Base-by-base conservation (phyloP, 2,329 filamentous ascomycete species). In the Stagonosporopsis vannaccii region DNA sequence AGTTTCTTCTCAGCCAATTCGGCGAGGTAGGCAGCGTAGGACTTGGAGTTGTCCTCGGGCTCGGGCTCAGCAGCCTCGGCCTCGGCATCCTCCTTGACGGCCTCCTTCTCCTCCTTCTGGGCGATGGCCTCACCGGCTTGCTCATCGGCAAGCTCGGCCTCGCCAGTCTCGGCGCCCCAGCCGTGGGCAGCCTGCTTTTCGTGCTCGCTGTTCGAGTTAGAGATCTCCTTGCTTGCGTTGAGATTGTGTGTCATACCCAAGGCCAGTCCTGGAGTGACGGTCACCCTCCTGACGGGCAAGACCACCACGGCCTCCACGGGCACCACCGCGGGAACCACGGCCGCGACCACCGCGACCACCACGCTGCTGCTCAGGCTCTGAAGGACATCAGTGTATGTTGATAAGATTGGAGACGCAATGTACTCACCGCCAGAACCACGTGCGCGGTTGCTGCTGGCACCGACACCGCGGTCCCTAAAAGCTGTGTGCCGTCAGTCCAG, bases 101-200 rank as follows among this genome's bases (percentile, higher is more conserved):
- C 70, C 60, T 92, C 90, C 81, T 90, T 92, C 81, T 91, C 85
- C 75, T 98, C 94, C 64, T 84, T 82, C 80, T 91, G 85, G 67
- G 95, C 95, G 69, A 97, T 96, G 70, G 87, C 89, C 78, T 96
- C 92, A 70, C 90, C 95, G 69, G 90, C 92, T 80, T 91, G 87
- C 85, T 98, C 95, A 72, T 98, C 95, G 75, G 90, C 90, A 81
- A 90, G 87, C 81, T 96, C 92, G 74, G 90, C 90, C 61, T 88
- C 82, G 72, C 92, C 95, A 75, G 91, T 90, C 69, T 85, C 84
- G 74, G 86, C 88, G 71, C 94, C 95, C 92, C 94, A 98, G 70
- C 91, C 90, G 79, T 94, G 90, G 74, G 87, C 90, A 76, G 90
- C 87, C 80, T 94, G 90, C 87, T 96, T 96, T 71, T 92, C 89